Evolutionary conservation across 805 yeast species (phyloP).

Genomic region (Scheffersomyces spartinae): DNA sequence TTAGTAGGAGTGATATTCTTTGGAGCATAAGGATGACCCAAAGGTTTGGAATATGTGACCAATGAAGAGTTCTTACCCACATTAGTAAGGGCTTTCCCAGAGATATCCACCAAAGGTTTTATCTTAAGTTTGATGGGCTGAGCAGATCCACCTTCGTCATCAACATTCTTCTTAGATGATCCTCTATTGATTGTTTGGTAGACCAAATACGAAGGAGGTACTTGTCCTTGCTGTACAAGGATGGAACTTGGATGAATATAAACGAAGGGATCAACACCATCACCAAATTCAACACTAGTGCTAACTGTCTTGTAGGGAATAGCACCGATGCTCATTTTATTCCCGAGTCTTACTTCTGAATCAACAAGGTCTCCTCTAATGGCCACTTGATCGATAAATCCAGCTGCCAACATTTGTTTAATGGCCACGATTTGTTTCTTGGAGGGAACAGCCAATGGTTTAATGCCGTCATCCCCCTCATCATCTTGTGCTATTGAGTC

Average conservation of each 20-base stretch:
- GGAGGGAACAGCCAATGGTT: conserved; percentile 56
- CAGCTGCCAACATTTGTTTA: conserved; percentile 88
- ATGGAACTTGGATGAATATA: conserved; percentile 77
- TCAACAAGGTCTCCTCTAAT: conserved; percentile 68
- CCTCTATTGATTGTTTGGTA: conserved; percentile 57
- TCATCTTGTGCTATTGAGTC: conserved; percentile 45
- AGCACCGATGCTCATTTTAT: conserved; percentile 42
- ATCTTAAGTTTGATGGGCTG: conserved; percentile 58
- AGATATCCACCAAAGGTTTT: conserved; percentile 65
- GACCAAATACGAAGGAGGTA: conserved; percentile 73
- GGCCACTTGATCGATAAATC: conserved; percentile 85
- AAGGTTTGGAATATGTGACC: conserved; percentile 78
- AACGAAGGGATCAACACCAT: conserved; percentile 41
- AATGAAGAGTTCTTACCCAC: conserved; percentile 64
- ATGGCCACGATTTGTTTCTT: conserved; percentile 61
- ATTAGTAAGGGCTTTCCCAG: conserved; percentile 65
- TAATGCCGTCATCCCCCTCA: conserved; percentile 17
- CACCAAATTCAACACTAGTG: conserved; percentile 20
- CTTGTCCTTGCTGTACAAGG: conserved; percentile 43
- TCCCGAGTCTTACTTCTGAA: conserved; percentile 47
- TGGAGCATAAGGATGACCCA: conserved; percentile 85
- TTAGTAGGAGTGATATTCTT: conserved; percentile 51
- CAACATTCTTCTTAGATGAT: conserved; percentile 26
- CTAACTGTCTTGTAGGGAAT: conserved; percentile 39
- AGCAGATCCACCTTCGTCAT: conserved; percentile 25